Base-by-base conservation (phyloP, 345 rosid genomes). In the Citrus unshiu region DNA sequence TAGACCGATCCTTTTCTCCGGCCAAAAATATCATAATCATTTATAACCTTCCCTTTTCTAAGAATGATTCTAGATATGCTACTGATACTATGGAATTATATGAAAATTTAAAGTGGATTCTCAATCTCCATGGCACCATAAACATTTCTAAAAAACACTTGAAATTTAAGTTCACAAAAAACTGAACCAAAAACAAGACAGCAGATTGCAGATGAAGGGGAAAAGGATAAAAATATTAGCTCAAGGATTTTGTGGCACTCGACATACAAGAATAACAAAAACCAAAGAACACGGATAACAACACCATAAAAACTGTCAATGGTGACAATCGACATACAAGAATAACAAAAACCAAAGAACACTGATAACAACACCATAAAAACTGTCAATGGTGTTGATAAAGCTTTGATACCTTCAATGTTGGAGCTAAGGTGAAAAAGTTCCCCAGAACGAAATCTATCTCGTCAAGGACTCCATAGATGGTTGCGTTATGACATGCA, bases 401-500 rank as follows among this genome's bases (percentile, higher is more conserved):
- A 22, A 37, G 63, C 73, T 71, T 34, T 22, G 68, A 49, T 84
- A 91, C 98, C 98, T 94, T 91, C 81, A 94, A 82, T 67, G 80
- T 87, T 70, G 87, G 87, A 0, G 99, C 97, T 87, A 94, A 79
- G 69, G 72, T 78, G 79, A 94, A 96, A 80, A 89, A 93, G 86
- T 94, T 93, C 51, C 97, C 99, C 39, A 49, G 81, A 32, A 94
- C 49, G 80, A 96, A 96, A 84, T 96, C 97, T 80, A 96, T 94
- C 61, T 72, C 84, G 83, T 90, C 92, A 81, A 80, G 84, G 75
- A 94, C 94, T 73, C 91, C 97, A 79, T 94, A 96, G 34, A 96
- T 83, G 73, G 86, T 77, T 68, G 99, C 99, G 79, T 96, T 96
- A 78, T 94, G 95, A 74, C 79, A 69, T 22, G 98, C 98, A 84